A percentile compares a stretch with the other conserved stretches of the same genome.
Evolutionary conservation across 768 basidiomycete genomes (phyloP).

Genomic region (Panus rudis): DNA sequence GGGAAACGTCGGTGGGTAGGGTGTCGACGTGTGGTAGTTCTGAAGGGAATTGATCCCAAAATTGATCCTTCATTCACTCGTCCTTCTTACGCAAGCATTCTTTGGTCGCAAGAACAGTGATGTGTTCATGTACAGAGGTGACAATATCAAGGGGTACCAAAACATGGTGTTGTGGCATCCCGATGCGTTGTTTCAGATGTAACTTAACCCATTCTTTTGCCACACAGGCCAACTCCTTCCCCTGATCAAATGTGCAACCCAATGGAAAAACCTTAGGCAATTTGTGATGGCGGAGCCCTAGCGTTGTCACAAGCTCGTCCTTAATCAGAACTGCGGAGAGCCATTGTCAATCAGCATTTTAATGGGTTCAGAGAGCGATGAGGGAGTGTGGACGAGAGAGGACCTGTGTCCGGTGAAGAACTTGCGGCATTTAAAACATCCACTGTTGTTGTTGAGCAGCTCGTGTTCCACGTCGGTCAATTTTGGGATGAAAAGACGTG

Average conservation of each 20-base stretch:
- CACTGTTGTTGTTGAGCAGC: constrained; percentile 2
- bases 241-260: too few relatives aligned
- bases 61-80: neutral
- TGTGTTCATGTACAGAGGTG: too few relatives aligned
- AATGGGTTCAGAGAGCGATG: neutral
- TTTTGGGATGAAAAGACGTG: too few relatives aligned
- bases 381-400: too few relatives aligned
- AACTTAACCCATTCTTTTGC: too few relatives aligned
- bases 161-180: too few relatives aligned
- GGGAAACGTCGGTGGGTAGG: constrained; percentile 12
- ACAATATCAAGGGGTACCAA: too few relatives aligned
- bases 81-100: too few relatives aligned
- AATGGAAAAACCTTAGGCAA: too few relatives aligned
- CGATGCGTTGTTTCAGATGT: too few relatives aligned
- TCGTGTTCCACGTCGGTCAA: constrained; percentile 2
- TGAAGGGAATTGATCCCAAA: constrained; percentile 12
- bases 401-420: neutral
- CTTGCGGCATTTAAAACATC: neutral
- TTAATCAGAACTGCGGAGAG: constrained; percentile 2
- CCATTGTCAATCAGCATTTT: constrained; percentile 5
- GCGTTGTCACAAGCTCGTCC: neutral
- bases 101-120: too few relatives aligned
- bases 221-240: too few relatives aligned
- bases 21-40: constrained; percentile 16
- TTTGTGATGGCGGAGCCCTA: neutral